Conservation (phyloP, 163 green algal species). For the Scenedesmus sp. region DNA sequence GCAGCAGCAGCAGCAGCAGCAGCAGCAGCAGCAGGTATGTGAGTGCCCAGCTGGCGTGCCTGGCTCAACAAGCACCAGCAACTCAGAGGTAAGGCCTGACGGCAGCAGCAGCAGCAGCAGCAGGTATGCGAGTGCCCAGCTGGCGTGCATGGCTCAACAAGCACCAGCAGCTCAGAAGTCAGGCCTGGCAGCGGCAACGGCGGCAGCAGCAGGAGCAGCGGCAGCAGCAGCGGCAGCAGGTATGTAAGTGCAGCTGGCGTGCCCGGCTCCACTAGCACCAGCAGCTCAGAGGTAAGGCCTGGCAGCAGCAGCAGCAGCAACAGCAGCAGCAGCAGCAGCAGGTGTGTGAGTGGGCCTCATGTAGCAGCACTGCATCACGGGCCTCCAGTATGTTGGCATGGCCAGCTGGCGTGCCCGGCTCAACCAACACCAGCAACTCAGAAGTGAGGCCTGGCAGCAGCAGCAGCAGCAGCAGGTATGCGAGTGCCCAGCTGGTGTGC, state of each 20-base stretch:
- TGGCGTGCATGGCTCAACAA: constrained; percentile 89
- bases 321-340: background rate
- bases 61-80: background rate
- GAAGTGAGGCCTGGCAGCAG: constrained; percentile 47
- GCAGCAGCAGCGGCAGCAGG: background rate
- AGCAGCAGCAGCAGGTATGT: background rate
- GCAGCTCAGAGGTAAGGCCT: background rate
- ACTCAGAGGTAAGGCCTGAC: too few relatives aligned
- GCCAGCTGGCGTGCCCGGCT: constrained; percentile 85
- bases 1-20: background rate
- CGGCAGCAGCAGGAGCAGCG: background rate
- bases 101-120: too few relatives aligned
- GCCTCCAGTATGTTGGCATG: constrained; percentile 69
- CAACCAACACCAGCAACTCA: constrained; percentile 80
- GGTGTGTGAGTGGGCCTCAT: too few relatives aligned
- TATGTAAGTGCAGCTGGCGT: background rate
- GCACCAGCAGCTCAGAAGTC: constrained; percentile 68
- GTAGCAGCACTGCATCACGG: constrained; percentile 48
- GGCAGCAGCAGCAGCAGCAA: background rate
- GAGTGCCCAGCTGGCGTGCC: too few relatives aligned
- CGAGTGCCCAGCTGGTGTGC: too few relatives aligned
- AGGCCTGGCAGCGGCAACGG: background rate
- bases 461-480: background rate
- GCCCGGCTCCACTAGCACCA: background rate
- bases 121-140: constrained; percentile 54